Base-by-base conservation (phyloP, 192 early-diverging fungal species). In the Linderina pennispora region DNA sequence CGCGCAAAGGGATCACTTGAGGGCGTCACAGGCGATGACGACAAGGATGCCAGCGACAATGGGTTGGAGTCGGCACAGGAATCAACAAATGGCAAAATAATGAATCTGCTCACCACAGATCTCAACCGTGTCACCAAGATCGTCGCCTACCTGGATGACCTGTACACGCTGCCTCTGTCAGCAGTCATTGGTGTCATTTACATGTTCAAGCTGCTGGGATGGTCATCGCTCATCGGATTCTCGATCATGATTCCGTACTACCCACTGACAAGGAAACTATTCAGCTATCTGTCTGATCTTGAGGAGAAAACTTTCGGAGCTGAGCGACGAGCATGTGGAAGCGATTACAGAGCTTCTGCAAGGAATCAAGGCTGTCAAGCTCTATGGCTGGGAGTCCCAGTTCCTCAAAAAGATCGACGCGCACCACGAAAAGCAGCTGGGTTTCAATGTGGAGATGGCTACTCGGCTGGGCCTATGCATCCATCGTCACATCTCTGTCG, bases 291-390 rank as follows among this genome's bases (percentile, higher is more conserved):
- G 6, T 55, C 60, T 25, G 58, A 48, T 22, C 38, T 69, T 57
- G 77, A 82, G 49, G 60, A 70, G 15, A 60, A 53, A 15, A 42
- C 76, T 5, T 77, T 47, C 34, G 38, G 47, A 2, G n/a, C 62
- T 76, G 20, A 64, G 67, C 18, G 88, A 90, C 49, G 77, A 81
- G 40, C 74, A 88, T 14, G 66, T 92, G 24, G 74, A 77, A 23
- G 58, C 76, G 34, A 78, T 86, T 35, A 90, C 84, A 42, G 89
- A 94, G 64, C 61, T 85, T 25, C 54, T 91, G 19, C 75, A 87
- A 60, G 90, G 87, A 22, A 92, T 95, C 31, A 74, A 87, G 14
- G 84, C 93, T 28, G 79, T 95, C 43, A 95, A 95, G 51, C 80
- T 93, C 48, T 86, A 85, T 66, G 83, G 80, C 18, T 89, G 86